These are phyloP conservation scores for Paramecium tetraurelia DNA, from an alignment of 73 alveolate species.

Conservation along the genomic window DNA sequence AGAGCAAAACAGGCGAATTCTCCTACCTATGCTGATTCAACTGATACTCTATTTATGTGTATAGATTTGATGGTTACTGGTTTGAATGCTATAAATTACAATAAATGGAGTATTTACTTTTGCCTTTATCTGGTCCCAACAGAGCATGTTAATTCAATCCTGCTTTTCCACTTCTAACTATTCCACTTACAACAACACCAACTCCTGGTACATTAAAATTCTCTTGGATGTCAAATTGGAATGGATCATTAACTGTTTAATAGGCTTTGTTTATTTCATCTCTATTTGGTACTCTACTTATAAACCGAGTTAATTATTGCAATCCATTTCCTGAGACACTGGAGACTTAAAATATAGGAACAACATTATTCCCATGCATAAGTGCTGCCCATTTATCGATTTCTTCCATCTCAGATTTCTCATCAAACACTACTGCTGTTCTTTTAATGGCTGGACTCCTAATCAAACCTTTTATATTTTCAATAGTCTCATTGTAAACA, in stretches of 20 bases:
- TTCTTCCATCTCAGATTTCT: constrained; percentile 62
- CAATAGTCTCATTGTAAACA: constrained; percentile 83
- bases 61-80: constrained; percentile 81
- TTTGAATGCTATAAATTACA: constrained; percentile 63
- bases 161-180: constrained; percentile 82
- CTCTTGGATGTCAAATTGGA: constrained; percentile 86
- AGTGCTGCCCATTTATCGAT: constrained; percentile 67
- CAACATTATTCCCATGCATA: constrained; percentile 68
- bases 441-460: constrained; percentile 84
- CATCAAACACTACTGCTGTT: constrained; percentile 74
- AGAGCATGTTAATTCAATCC: constrained; percentile 66
- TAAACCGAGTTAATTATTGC: constrained; percentile 66
- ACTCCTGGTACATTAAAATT: constrained; percentile 86
- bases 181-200: constrained; percentile 92
- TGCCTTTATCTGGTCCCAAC: constrained; percentile 88
- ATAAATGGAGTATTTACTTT: background rate
- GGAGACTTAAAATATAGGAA: constrained; percentile 83
- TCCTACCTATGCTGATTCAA: constrained; percentile 83
- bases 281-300: constrained; percentile 71
- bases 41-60: constrained; percentile 82
- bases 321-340: constrained; percentile 87
- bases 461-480: constrained; percentile 72
- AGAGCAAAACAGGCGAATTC: constrained; percentile 90
- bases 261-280: constrained; percentile 64
- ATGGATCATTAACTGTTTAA: constrained; percentile 80